Percentiles rank a stretch among this genome's conserved stretches.
These are phyloP conservation scores for Hypoxylon sp. DNA, from an alignment of 2,329 filamentous ascomycete species.

Conservation along the genomic window DNA sequence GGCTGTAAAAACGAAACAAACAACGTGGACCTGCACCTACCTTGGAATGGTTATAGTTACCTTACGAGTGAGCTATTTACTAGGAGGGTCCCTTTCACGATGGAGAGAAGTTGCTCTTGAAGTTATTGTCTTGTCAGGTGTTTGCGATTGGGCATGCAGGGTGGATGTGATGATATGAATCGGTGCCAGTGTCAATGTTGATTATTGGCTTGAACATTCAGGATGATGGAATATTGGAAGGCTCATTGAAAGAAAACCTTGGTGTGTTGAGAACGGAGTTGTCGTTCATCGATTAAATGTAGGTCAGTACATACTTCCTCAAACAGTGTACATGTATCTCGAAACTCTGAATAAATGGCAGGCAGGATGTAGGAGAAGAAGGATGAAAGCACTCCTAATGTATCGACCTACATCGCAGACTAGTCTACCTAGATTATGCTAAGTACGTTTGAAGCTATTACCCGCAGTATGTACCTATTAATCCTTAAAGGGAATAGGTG, in stretches of 20 bases:
- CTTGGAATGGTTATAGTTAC: background rate
- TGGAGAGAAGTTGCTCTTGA: background rate
- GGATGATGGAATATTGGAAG: background rate
- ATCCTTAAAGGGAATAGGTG: too few species aligned
- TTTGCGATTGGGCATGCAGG: background rate
- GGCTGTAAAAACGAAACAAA: background rate
- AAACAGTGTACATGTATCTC: background rate
- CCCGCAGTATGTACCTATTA: too few species aligned
- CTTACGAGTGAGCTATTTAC: background rate
- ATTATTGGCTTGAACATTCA: background rate
- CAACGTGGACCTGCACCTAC: background rate
- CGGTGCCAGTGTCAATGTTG: background rate
- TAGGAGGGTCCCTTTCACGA: background rate
- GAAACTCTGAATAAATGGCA: background rate
- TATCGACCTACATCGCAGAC: too few species aligned
- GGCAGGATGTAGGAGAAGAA: too few species aligned
- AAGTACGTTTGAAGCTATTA: too few species aligned
- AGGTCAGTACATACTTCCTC: background rate
- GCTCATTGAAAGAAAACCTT: background rate
- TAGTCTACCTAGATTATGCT: too few species aligned
- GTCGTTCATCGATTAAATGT: background rate
- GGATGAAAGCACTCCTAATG: too few species aligned
- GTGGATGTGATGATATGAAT: background rate
- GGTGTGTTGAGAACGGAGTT: background rate
- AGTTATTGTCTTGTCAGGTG: background rate